These are phyloP conservation scores for Arabidopsis thaliana DNA, from an alignment of 345 rosid species.

Conservation along the genomic window TAIR10.1 NC_003074.8:9414001-9414500, in stretches of 20 bases:
- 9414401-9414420: constrained; percentile 94
- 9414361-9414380: neutral
- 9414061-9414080: constrained; percentile 53
- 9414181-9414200: constrained; percentile 19
- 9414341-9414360: constrained; percentile 2
- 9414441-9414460: constrained; percentile 94
- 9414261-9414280: constrained; percentile 93
- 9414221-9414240: constrained; percentile 96
- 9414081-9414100: constrained; percentile 59
- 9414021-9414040: neutral
- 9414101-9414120: constrained; percentile 47
- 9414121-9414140: constrained; percentile 45
- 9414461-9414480: constrained; percentile 86
- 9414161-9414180: constrained; percentile 20
- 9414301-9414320: neutral
- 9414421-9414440: constrained; percentile 93
- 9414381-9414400: constrained; percentile 63
- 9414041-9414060: constrained; percentile 25
- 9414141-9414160: constrained; percentile 42
- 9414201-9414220: constrained; percentile 80
- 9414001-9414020: neutral
- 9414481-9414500: too few relatives aligned
- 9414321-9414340: constrained; percentile 1
- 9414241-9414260: constrained; percentile 80
- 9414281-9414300: constrained; percentile 48